Evolutionary conservation across 2,329 filamentous ascomycete genomes (phyloP).

Genomic region (Fusarium sp.): DNA sequence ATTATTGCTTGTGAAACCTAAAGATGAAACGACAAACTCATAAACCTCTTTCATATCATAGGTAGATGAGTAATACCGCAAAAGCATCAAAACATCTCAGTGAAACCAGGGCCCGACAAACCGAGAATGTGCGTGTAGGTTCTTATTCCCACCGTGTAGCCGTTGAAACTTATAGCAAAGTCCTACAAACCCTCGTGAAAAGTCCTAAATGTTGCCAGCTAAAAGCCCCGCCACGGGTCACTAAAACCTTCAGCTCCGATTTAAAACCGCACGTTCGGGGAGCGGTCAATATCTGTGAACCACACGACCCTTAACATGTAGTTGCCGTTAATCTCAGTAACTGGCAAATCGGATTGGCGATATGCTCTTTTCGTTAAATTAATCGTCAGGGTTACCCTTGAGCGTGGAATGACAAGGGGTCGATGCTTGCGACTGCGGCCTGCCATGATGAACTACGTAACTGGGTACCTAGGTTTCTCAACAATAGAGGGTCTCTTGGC

Average conservation of each 20-base stretch:
- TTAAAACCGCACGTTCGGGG: slow-evolving; percentile 32
- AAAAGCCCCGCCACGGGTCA: slow-evolving; percentile 17
- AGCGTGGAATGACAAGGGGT: slow-evolving; percentile 28
- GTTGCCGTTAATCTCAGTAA: slow-evolving; percentile 33
- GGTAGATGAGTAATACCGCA: neutral
- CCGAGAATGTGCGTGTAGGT: slow-evolving; percentile 5
- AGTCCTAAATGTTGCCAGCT: slow-evolving; percentile 18
- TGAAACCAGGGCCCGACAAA: neutral
- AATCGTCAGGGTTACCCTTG: slow-evolving; percentile 37
- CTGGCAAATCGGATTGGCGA: slow-evolving; percentile 30
- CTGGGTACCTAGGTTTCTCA: neutral
- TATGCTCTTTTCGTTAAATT: slow-evolving; percentile 27
- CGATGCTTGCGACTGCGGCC: slow-evolving; percentile 1
- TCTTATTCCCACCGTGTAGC: slow-evolving; percentile 25
- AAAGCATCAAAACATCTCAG: slow-evolving; percentile 6
- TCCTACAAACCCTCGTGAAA: slow-evolving; percentile 24
- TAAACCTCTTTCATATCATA: neutral
- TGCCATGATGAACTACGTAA: slow-evolving; percentile 7
- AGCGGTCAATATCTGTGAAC: slow-evolving; percentile 28
- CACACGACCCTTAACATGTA: slow-evolving; percentile 25
- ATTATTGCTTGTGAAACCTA: slow-evolving; percentile 31
- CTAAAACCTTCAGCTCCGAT: slow-evolving; percentile 7
- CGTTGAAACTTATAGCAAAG: neutral
- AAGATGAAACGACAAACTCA: slow-evolving; percentile 28
- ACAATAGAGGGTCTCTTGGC: neutral